A percentile compares a stretch with the other conserved stretches of the same genome.
Conservation (phyloP, 2,329 filamentous ascomycete genomes). For the Trichoderma breve region DNA sequence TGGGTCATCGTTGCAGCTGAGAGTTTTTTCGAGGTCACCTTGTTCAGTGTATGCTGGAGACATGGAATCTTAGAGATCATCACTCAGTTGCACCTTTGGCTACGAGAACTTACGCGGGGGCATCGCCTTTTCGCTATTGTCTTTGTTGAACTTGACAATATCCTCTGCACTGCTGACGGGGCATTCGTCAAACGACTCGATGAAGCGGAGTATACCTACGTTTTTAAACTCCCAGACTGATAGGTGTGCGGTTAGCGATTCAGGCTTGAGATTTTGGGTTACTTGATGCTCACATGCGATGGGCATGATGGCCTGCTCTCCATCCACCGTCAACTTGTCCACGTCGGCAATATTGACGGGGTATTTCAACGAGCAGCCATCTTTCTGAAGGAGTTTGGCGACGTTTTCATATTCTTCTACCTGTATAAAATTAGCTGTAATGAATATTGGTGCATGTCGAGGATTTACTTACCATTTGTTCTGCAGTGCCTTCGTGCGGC, state of each 20-base stretch:
- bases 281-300: background rate
- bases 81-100: rapidly evolving
- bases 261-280: background rate
- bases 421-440: background rate
- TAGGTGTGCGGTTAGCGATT: background rate
- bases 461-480: slow-evolving; percentile 20
- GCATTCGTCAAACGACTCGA: slow-evolving; percentile 23
- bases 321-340: background rate
- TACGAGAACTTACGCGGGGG: slow-evolving; percentile 18
- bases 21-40: slow-evolving; percentile 23
- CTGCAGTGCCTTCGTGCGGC: slow-evolving; percentile 17
- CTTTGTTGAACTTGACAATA: slow-evolving; percentile 23
- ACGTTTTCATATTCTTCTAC: slow-evolving; percentile 1
- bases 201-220: slow-evolving; percentile 22
- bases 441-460: rapidly evolving
- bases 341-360: background rate
- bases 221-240: slow-evolving; percentile 28
- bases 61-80: background rate
- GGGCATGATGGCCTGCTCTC: background rate
- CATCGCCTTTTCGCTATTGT: slow-evolving; percentile 22
- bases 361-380: background rate
- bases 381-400: background rate
- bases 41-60: slow-evolving; percentile 21
- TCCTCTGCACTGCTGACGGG: slow-evolving; percentile 14
- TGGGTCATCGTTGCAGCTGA: slow-evolving; percentile 15